Evolutionary conservation across 208 protist species (phyloP).

Genomic region (Trypanosoma scelopori): DNA sequence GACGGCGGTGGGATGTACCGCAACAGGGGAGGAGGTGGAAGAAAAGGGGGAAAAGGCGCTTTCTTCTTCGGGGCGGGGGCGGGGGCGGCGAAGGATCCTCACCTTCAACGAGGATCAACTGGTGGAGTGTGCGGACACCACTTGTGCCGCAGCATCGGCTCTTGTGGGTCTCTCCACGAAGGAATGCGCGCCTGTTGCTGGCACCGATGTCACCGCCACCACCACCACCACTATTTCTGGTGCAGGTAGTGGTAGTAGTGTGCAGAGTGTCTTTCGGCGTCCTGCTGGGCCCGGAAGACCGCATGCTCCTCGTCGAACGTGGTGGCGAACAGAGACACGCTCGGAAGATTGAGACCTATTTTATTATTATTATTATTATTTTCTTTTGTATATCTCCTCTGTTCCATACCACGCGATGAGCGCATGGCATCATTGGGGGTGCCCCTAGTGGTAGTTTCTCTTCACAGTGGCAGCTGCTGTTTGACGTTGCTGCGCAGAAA

Average conservation of each 20-base stretch:
- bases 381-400: not conserved
- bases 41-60: not conserved
- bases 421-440: too few species aligned
- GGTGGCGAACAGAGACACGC: conserved; percentile 19
- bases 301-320: conserved; percentile 18
- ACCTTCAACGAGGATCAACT: conserved; percentile 26
- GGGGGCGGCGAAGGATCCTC: conserved; percentile 22
- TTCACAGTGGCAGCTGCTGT: not conserved
- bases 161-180: not conserved
- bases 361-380: not conserved
- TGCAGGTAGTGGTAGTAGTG: not conserved
- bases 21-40: not conserved
- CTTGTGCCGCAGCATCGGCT: not conserved
- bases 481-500: too few species aligned
- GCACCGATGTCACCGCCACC: not conserved
- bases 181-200: not conserved
- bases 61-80: not conserved
- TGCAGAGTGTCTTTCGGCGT: not conserved
- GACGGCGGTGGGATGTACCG: not conserved
- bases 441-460: not conserved
- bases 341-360: not conserved
- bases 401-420: too few species aligned
- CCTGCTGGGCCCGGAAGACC: not conserved
- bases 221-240: not conserved
- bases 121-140: conserved; percentile 2